phyloP scores from a whole-genome alignment of 2,329 filamentous ascomycete species.

The Herpomyces periplanetae region DNA sequence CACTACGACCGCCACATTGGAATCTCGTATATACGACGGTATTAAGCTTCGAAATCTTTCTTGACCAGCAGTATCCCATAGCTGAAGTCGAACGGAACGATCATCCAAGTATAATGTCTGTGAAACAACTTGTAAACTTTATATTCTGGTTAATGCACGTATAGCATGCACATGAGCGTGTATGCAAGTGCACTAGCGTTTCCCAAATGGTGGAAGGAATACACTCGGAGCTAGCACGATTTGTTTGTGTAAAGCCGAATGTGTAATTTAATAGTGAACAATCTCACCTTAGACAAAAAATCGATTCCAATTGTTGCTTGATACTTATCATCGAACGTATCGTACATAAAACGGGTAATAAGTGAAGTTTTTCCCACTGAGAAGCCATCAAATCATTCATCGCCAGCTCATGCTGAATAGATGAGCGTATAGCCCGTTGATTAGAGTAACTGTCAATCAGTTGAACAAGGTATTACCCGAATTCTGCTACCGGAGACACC shows the following conservation, averaged over 20 bases:
- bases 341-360: conserved; percentile 99
- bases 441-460: conserved; percentile 2
- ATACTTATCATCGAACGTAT: conserved; percentile 98
- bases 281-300: conserved; percentile 79
- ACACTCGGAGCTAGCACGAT: background rate
- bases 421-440: conserved; percentile 1
- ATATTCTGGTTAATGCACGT: background rate
- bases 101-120: conserved; percentile 98
- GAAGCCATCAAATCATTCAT: conserved; percentile 4
- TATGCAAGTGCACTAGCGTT: too few species aligned
- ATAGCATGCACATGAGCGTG: conserved; percentile 1
- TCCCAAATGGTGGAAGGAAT: conserved; percentile 1
- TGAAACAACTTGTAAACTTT: conserved; percentile 1
- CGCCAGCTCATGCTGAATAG: too few species aligned
- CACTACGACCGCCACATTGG: conserved; percentile 82
- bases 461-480: conserved; percentile 1
- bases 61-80: conserved; percentile 94
- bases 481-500: conserved; percentile 2
- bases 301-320: conserved; percentile 97
- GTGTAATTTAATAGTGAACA: background rate
- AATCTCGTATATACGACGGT: conserved; percentile 92
- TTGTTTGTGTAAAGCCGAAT: background rate
- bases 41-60: conserved; percentile 89
- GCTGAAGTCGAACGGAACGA: conserved; percentile 72
- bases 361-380: conserved; percentile 89